Evolutionary conservation across 495 filamentous ascomycete species (phyloP).

Genomic region (Rostrohypoxylon terebratum): DNA sequence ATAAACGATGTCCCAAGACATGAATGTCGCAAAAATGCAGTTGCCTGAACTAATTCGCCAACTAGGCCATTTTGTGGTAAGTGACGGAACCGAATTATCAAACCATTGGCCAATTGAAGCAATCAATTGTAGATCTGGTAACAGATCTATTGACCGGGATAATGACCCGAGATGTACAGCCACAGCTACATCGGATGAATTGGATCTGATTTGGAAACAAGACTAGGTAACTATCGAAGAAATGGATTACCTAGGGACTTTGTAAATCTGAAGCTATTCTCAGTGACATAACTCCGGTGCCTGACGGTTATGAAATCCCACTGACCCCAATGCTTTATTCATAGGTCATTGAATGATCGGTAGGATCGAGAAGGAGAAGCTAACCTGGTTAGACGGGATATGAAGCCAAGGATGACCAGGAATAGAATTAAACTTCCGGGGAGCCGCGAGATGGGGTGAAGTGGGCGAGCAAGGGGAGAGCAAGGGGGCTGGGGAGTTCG

Average conservation of each 20-base stretch:
- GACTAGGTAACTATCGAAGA: not conserved
- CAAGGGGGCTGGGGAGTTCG: not conserved
- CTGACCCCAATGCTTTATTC: constrained; percentile 19
- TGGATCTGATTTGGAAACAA: not conserved
- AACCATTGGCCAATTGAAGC: constrained; percentile 5
- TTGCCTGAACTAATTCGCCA: constrained; percentile 10
- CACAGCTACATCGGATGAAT: not conserved
- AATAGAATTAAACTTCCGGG: constrained; percentile 35
- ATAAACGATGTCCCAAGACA: not conserved
- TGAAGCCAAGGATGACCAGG: constrained; percentile 22
- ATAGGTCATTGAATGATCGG: constrained; percentile 3
- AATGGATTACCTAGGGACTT: constrained; percentile 11
- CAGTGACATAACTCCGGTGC: constrained; percentile 25
- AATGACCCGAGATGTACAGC: not conserved
- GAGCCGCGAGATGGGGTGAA: constrained; percentile 25
- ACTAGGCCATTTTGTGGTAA: not conserved
- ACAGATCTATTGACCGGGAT: not conserved
- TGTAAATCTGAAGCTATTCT: constrained; percentile 32
- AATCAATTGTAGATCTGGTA: constrained; percentile 1
- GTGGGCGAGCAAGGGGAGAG: not conserved
- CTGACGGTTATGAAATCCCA: constrained; percentile 29
- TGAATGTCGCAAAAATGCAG: constrained; percentile 1
- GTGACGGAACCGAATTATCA: not conserved
- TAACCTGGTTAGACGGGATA: constrained; percentile 13
- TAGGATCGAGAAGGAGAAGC: not conserved